phyloP scores from a whole-genome alignment of 352 stramenopile genomes.

The Elongisporangium senticosum region DNA sequence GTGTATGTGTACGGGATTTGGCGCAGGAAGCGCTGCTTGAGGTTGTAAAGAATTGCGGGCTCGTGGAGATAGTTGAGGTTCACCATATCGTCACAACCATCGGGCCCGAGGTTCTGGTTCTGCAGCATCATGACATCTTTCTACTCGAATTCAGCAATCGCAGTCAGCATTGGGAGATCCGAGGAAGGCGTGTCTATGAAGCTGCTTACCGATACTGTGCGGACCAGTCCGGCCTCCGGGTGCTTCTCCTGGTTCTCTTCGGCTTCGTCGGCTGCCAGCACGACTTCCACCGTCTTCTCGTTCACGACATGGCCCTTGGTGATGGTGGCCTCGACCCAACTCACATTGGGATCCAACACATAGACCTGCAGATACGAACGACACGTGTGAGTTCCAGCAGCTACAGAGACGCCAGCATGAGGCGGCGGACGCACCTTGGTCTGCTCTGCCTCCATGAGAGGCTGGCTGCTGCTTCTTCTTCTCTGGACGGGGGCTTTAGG shows the following conservation, averaged over 20 bases:
- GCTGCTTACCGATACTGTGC: slow-evolving; percentile 40
- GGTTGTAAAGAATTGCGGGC: slow-evolving; percentile 89
- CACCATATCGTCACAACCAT: slow-evolving; percentile 83
- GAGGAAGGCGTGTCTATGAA: background rate
- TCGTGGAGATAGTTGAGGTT: slow-evolving; percentile 90
- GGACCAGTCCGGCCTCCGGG: slow-evolving; percentile 38
- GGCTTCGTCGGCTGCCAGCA: slow-evolving; percentile 56
- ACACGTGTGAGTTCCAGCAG: too few species aligned
- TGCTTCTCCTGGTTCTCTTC: slow-evolving; percentile 70
- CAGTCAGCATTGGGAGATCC: background rate
- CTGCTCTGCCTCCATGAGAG: slow-evolving; percentile 24
- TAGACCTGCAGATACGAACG: too few species aligned
- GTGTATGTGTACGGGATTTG: slow-evolving; percentile 95
- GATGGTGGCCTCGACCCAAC: slow-evolving; percentile 79
- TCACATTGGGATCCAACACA: slow-evolving; percentile 69
- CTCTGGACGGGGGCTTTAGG: too few species aligned
- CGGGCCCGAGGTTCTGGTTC: slow-evolving; percentile 40
- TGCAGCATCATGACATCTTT: slow-evolving; percentile 76
- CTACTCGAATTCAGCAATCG: slow-evolving; percentile 15
- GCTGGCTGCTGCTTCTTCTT: too few species aligned
- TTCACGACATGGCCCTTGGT: slow-evolving; percentile 78
- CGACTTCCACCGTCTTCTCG: slow-evolving; percentile 74
- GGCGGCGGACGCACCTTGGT: slow-evolving; percentile 13
- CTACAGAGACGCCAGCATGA: too few species aligned
- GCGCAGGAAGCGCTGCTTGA: slow-evolving; percentile 82